phyloP scores from a whole-genome alignment of 1,284 basidiomycete genomes.

The Agroathelia rolfsii region DNA sequence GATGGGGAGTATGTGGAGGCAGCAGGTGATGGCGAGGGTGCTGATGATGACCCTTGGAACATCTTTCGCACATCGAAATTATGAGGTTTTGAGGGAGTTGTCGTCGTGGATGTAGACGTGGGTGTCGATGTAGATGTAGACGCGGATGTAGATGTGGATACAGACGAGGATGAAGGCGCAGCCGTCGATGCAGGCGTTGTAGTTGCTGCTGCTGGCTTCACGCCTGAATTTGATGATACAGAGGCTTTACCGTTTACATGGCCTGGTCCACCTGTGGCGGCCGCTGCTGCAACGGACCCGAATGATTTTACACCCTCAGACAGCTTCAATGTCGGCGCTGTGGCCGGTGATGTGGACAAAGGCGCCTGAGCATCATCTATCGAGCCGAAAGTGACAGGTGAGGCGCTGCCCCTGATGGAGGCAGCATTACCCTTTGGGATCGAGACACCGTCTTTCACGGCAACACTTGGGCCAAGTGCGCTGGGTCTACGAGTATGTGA shows the following conservation, averaged over 20 bases:
- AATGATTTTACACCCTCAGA: conserved; percentile 71
- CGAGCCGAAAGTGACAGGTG: conserved; percentile 73
- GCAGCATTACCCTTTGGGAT: conserved; percentile 44
- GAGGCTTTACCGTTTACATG: conserved; percentile 48
- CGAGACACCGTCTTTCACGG: conserved; percentile 67
- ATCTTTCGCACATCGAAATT: conserved; percentile 59
- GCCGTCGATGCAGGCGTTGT: conserved; percentile 24
- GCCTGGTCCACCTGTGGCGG: conserved; percentile 16
- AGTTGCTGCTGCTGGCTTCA: conserved; percentile 20
- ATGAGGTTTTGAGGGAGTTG: conserved; percentile 27
- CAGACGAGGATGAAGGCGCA: conserved; percentile 23
- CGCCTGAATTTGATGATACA: conserved; percentile 16
- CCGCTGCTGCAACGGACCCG: conserved; percentile 55
- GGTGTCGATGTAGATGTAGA: conserved; percentile 24
- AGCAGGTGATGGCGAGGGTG: conserved; percentile 30
- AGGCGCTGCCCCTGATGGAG: conserved; percentile 37
- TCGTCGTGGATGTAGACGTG: conserved; percentile 17
- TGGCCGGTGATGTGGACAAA: conserved; percentile 60
- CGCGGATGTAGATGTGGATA: conserved; percentile 22
- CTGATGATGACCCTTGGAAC: conserved; percentile 41
- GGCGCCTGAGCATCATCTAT: conserved; percentile 64
- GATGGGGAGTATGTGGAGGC: conserved; percentile 22
- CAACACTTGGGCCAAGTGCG: conserved; percentile 54
- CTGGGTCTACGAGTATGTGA: conserved; percentile 69
- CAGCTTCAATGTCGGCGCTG: conserved; percentile 53